A percentile compares a stretch with the other conserved stretches of the same genome.
Evolutionary conservation across 495 filamentous ascomycete species (phyloP).

Genomic region (Usnea hakonensis): DNA sequence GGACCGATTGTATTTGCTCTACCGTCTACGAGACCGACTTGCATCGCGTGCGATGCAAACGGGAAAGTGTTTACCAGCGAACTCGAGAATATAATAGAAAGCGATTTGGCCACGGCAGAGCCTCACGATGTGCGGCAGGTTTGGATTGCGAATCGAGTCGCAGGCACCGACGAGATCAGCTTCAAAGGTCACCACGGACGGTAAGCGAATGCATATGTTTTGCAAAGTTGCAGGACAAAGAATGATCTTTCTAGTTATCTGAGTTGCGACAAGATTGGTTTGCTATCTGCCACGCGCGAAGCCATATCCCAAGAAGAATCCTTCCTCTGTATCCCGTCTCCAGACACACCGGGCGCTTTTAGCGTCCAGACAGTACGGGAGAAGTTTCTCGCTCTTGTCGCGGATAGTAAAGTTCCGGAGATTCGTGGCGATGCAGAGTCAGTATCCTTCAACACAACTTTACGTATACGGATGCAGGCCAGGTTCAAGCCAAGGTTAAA

Average conservation of each 20-base stretch:
- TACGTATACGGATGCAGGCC: slow-evolving; percentile 89
- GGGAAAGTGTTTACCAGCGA: slow-evolving; percentile 74
- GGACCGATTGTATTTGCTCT: slow-evolving; percentile 79
- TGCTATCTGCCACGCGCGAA: slow-evolving; percentile 65
- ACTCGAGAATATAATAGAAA: slow-evolving; percentile 77
- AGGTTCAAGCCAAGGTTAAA: slow-evolving; percentile 80
- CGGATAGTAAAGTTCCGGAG: slow-evolving; percentile 44
- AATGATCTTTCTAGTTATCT: slow-evolving; percentile 49
- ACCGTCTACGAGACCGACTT: slow-evolving; percentile 57
- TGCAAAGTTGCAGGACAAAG: background rate
- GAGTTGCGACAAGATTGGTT: slow-evolving; percentile 72
- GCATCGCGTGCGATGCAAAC: slow-evolving; percentile 73
- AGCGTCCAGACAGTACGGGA: slow-evolving; percentile 58
- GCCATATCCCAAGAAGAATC: slow-evolving; percentile 78
- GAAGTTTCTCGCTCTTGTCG: slow-evolving; percentile 49
- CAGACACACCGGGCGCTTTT: slow-evolving; percentile 57
- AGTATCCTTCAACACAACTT: slow-evolving; percentile 64
- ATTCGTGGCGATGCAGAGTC: slow-evolving; percentile 71
- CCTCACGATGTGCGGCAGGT: slow-evolving; percentile 93
- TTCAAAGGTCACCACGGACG: slow-evolving; percentile 86
- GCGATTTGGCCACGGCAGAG: slow-evolving; percentile 70
- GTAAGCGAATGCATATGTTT: slow-evolving; percentile 34
- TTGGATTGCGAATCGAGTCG: slow-evolving; percentile 80
- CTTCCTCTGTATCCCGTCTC: slow-evolving; percentile 59
- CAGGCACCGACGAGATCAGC: slow-evolving; percentile 69